A percentile compares a stretch with the other conserved stretches of the same genome.
Evolutionary conservation across 352 stramenopile species (phyloP).

Genomic region (Pythium utonaiense): DNA sequence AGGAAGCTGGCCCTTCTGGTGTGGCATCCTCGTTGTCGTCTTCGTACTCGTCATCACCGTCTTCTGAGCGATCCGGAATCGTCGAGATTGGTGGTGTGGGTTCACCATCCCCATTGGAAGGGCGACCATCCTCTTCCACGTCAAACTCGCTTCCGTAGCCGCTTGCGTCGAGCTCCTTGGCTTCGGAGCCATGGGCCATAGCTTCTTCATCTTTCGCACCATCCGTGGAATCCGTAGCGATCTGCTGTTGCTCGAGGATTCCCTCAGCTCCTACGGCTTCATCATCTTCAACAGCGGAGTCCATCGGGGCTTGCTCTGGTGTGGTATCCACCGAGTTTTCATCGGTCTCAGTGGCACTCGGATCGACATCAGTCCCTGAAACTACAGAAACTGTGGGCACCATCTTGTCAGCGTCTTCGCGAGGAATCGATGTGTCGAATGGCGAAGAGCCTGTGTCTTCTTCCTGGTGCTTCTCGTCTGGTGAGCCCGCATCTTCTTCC

Average conservation of each 20-base stretch:
- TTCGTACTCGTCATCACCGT: constrained; percentile 37
- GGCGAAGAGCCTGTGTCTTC: too few species aligned
- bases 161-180: constrained; percentile 15
- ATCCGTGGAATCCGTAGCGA: not conserved
- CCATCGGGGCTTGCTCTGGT: too few species aligned
- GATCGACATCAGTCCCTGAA: too few species aligned
- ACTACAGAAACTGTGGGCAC: too few species aligned
- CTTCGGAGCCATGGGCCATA: not conserved
- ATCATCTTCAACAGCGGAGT: too few species aligned
- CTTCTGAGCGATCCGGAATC: not conserved
- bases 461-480: too few species aligned
- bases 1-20: not conserved
- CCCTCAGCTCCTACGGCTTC: too few species aligned
- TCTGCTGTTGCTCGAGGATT: not conserved
- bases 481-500: too few species aligned
- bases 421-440: too few species aligned
- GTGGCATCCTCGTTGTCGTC: constrained; percentile 32
- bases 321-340: too few species aligned
- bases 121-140: constrained; percentile 19
- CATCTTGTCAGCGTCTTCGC: too few species aligned
- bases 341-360: too few species aligned
- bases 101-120: not conserved
- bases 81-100: not conserved
- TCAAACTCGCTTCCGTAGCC: constrained; percentile 46
- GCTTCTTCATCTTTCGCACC: not conserved